Conservation (phyloP, 495 filamentous ascomycete genomes). For the Zalerion maritima region DNA sequence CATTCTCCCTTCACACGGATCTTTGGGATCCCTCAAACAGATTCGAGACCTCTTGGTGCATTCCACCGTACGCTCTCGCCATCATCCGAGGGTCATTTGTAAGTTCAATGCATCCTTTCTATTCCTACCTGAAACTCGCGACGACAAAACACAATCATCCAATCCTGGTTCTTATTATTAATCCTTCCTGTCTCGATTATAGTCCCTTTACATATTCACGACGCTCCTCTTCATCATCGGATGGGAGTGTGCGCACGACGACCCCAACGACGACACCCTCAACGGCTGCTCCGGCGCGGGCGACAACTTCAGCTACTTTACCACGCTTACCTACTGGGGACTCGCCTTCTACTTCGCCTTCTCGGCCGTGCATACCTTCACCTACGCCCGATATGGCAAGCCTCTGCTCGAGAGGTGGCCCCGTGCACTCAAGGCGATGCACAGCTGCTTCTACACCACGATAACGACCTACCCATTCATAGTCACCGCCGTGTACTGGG, state of each 20-base stretch:
- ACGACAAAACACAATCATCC: background rate
- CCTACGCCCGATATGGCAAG: conserved; percentile 40
- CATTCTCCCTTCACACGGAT: conserved; percentile 27
- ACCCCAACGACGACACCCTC: conserved; percentile 16
- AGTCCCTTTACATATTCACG: conserved; percentile 57
- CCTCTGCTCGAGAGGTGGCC: conserved; percentile 49
- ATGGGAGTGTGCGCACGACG: conserved; percentile 34
- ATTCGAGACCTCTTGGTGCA: conserved; percentile 63
- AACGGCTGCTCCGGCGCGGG: conserved; percentile 21
- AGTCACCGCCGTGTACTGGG: conserved; percentile 53
- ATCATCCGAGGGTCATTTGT: conserved; percentile 42
- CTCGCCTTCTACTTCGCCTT: conserved; percentile 62
- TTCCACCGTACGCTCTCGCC: conserved; percentile 49
- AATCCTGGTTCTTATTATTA: background rate
- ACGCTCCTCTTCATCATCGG: conserved; percentile 54
- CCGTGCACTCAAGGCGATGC: conserved; percentile 45
- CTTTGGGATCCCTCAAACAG: conserved; percentile 44
- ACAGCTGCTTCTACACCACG: conserved; percentile 50
- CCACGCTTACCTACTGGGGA: conserved; percentile 64
- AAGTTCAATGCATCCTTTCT: conserved; percentile 13
- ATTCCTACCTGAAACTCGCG: background rate
- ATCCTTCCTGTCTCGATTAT: conserved; percentile 1
- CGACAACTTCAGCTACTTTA: conserved; percentile 65
- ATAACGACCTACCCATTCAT: conserved; percentile 56
- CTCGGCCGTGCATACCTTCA: conserved; percentile 47